Evolutionary conservation across 2,329 filamentous ascomycete genomes (phyloP).

Genomic region (Venturia carpophila): DNA sequence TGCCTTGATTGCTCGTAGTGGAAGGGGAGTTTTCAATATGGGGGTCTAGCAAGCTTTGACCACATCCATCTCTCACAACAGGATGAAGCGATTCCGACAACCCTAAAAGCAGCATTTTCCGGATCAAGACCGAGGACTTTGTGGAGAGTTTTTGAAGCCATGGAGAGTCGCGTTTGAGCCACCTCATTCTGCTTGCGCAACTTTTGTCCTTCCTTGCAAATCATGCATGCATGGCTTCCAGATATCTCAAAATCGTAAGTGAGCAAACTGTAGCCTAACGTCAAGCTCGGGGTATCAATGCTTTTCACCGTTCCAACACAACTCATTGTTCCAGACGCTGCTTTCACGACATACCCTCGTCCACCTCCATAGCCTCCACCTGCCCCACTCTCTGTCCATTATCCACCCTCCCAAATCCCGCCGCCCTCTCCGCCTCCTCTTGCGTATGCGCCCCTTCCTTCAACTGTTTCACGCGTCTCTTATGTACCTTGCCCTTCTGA

Average conservation of each 20-base stretch:
- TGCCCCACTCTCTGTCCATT: constrained; percentile 41
- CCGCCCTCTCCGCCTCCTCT: constrained; percentile 73
- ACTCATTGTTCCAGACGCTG: background rate
- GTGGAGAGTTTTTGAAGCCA: no score
- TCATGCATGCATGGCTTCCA: background rate
- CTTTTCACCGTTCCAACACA: background rate
- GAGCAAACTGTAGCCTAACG: background rate
- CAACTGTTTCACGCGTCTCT: constrained; percentile 74
- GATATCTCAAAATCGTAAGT: background rate
- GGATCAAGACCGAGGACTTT: no score
- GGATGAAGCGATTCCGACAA: background rate
- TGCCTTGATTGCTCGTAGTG: no score
- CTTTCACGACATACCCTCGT: constrained; percentile 10
- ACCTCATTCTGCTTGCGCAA: background rate
- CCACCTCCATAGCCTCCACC: constrained; percentile 8
- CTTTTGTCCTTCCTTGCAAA: background rate
- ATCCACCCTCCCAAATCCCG: constrained; percentile 58
- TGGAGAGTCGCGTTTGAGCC: background rate
- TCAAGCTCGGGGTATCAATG: background rate
- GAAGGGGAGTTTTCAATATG: no score
- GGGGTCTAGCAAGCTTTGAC: background rate
- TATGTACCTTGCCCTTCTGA: constrained; percentile 83
- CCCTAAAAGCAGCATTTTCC: background rate
- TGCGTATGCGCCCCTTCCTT: constrained; percentile 80
- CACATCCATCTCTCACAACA: background rate